Base-by-base conservation (phyloP, 305 asterid species). In the Petunia hybrid region DNA sequence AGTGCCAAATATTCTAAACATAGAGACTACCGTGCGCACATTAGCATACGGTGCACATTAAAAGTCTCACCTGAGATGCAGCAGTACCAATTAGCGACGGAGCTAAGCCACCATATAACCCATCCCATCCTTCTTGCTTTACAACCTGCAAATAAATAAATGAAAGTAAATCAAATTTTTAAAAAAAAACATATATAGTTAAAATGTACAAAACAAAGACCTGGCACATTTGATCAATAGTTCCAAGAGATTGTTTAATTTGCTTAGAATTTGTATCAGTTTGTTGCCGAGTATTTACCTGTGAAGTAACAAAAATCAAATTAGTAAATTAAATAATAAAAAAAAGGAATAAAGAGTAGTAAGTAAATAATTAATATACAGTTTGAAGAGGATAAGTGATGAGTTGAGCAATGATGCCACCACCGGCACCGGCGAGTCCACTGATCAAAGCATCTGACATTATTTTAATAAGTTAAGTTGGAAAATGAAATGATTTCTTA, bases 391-490 rank as follows among this genome's bases (percentile, higher is more conserved):
- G 99, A 73, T 94, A 95, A 3, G 99, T 95, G 74, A 95, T 86
- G 86, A 95, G 97, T 85, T 94, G 98, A 83, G 99, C 99, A 63
- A 95, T 92, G 66, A 91, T 90, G 48, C 99, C 99, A 7, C 94
- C 98, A 65, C 99, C 99, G 87, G 98, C 98, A 1, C 99, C 99
- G 89, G 99, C 92, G 83, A 95, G 92, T 67, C 98, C 98, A 81
- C 92, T 92, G 90, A 95, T 95, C 95, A 95, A 85, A 82, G 99
- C 99, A 86, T 95, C 98, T 14, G 98, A 94, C 99, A 95, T 94
- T 59, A 12, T 63, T 48, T 35, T 60, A 9, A 9, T 2, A 13
- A 53, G n/a, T 10, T 1, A 53, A 53, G 12, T 10, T 2, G 57
- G 57, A 53, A 53, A 53, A 51, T 22, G 31, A 22, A 22, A 22